Evolutionary conservation across 2,329 filamentous ascomycete genomes (phyloP).

Genomic region (Xylariaceae sp.): DNA sequence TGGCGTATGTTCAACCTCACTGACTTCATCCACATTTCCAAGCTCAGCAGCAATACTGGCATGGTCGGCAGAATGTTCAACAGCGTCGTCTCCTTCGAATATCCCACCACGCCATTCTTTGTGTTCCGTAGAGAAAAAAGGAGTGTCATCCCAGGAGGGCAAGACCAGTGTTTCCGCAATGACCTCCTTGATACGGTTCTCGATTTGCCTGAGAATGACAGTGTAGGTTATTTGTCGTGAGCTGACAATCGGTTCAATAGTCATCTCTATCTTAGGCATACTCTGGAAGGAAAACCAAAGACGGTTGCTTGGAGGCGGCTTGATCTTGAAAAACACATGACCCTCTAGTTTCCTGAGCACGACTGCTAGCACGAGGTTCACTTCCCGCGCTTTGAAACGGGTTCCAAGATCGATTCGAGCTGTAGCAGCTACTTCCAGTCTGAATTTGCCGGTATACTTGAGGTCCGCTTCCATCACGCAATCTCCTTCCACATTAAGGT

Average conservation of each 20-base stretch:
- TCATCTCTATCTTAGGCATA: constrained; percentile 90
- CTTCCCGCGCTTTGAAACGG: constrained; percentile 84
- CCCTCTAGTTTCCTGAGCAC: constrained; percentile 82
- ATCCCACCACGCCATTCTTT: constrained; percentile 84
- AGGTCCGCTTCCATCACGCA: constrained; percentile 83
- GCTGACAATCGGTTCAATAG: constrained; percentile 94
- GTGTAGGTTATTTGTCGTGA: constrained; percentile 93
- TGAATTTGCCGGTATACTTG: constrained; percentile 83
- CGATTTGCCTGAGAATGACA: constrained; percentile 86
- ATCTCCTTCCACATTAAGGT: constrained; percentile 88
- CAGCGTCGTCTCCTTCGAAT: constrained; percentile 56
- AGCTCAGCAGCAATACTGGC: constrained; percentile 39
- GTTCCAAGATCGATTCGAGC: constrained; percentile 85
- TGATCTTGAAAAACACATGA: constrained; percentile 79
- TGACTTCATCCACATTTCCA: constrained; percentile 47
- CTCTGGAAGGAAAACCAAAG: constrained; percentile 94
- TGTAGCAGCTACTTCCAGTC: constrained; percentile 86
- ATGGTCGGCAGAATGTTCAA: constrained; percentile 34
- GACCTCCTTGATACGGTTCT: constrained; percentile 91
- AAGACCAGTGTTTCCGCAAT: constrained; percentile 86
- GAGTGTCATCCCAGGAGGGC: constrained; percentile 94
- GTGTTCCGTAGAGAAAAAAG: constrained; percentile 77
- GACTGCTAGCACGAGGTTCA: constrained; percentile 82
- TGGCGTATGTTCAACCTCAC: constrained; percentile 39
- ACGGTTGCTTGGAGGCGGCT: constrained; percentile 91